Conservation (phyloP, 352 stramenopile species). For the Phytophthora meadii region DNA sequence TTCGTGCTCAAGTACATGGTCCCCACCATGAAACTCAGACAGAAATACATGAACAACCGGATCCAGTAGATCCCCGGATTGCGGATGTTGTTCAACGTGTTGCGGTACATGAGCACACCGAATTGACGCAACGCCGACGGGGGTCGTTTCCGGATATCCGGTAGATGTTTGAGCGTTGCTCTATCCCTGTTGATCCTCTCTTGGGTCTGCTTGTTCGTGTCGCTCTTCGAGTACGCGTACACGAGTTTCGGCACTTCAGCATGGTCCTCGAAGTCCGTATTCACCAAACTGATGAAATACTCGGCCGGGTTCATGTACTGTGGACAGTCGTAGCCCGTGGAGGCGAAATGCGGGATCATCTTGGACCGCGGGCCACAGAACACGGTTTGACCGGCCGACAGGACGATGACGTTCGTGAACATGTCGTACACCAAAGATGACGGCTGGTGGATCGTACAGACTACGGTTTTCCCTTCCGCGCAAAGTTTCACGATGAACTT, state of each 20-base stretch:
- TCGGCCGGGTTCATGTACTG: conserved; percentile 65
- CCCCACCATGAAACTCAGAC: conserved; percentile 72
- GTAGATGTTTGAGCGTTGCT: conserved; percentile 27
- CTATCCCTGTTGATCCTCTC: conserved; percentile 22
- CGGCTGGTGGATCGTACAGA: conserved; percentile 94
- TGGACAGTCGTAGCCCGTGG: conserved; percentile 43
- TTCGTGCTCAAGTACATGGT: conserved; percentile 75
- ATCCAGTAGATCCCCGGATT: conserved; percentile 79
- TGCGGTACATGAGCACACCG: conserved; percentile 55
- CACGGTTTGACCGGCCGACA: conserved; percentile 73
- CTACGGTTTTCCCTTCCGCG: conserved; percentile 50
- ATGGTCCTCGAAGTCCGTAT: conserved; percentile 66
- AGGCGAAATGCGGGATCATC: conserved; percentile 50
- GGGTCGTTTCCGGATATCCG: conserved; percentile 18
- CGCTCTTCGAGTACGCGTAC: conserved; percentile 25
- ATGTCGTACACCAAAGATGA: conserved; percentile 50
- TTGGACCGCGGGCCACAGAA: conserved; percentile 71
- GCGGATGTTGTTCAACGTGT: conserved; percentile 67
- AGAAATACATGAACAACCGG: conserved; percentile 75
- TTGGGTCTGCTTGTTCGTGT: conserved; percentile 30
- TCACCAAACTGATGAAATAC: conserved; percentile 57
- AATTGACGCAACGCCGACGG: conserved; percentile 52
- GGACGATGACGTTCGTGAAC: conserved; percentile 55
- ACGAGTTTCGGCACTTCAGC: conserved; percentile 37
- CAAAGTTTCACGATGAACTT: conserved; percentile 32